Base-by-base conservation (phyloP, 768 basidiomycete species). In the Lactarius psammicola region DNA sequence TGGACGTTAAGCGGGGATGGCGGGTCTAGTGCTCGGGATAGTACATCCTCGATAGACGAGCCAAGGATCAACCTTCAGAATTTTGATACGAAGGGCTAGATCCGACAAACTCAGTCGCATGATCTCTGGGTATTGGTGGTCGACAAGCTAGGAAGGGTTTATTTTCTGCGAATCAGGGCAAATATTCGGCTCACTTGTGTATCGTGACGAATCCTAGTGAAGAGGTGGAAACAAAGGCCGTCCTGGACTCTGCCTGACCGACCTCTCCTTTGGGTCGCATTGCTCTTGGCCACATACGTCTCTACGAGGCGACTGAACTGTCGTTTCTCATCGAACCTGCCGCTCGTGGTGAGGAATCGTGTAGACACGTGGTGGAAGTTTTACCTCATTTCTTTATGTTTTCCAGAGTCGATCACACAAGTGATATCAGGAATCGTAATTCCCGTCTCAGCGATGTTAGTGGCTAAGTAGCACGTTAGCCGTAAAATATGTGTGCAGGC, bases 351-450 rank as follows among this genome's bases (percentile, higher is more conserved):
- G 60, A 62, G 57, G 18, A 30, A 13, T 51, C 72, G 62, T 61
- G 34, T 18, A 58, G 23, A 62, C 53, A 49, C 42, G 56, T 1
- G 60, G 31, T 42, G 66, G 8, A 8, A 57, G 34, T 53, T 18
- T 36, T 64, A 89, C 88, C 89, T 86, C 89, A 97, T 97, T 78
- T 97, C 95, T 69, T 93, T 84, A 74, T 97, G 94, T 72, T 92
- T 94, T 56, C 95, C 95, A 0, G 88, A 85, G 73, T 99, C 96
- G 66, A 98, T 94, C 28, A 98, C 96, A 70, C 94, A 95, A 10
- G 95, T 96, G 65, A 97, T 92, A 71, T 99, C 97, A 7, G 96
- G 96, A 62, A 99, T 99, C 1, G 97, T 99, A 62, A 99, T 92
- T 71, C 96, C 96, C 17, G 96, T 99, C 76, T 99, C 96, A 18